Evolutionary conservation across 441 rosid species (phyloP), one percentile per base, ranked within the genome.

Genomic region (Erodium moschatum): DNA sequence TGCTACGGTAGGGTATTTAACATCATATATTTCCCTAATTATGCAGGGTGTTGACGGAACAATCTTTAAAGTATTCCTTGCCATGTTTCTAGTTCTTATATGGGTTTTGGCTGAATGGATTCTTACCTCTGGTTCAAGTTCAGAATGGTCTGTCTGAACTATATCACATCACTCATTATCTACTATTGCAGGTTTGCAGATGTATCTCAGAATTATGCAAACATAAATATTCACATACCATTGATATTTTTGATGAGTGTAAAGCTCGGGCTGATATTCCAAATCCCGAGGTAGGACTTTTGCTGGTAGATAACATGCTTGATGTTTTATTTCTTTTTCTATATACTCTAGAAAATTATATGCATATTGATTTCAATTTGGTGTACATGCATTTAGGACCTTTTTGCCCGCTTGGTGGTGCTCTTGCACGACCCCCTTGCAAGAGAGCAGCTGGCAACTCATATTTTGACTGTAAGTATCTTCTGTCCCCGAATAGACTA

Each of bases 371-470:
- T 70, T 62, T 70, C 65, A 5, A 48, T 70, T 33, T 72, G 72
- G 21, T 65, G 66, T 72, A 29, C 64, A 73, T 73, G 72, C 74
- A 64, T 76, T 77, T 81, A 91, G 97, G 99, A 86, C 74, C 84
- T 91, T 76, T 91, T 94, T 81, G 94, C 92, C 67, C 97, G 97
- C 72, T 83, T 94, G 74, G 79, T 94, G 81, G 97, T 94, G 82
- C 96, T 94, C 72, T 82, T 94, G 85, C 97, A 91, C 76, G 85
- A 94, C 75, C 97, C 99, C 74, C 82, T 90, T 66, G 94, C 90
- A 48, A 84, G 91, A 83, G 92, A 87, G 80, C 96, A 89, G 81
- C 80, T 83, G 76, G 91, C 97, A 42, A 83, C 94, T 83, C 97
- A 94, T 66, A 90, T 90, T 84, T 84, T 94, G 86, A 82, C 89